These are phyloP conservation scores for Lasiodiplodia gonubiensis DNA, from an alignment of 2,329 filamentous ascomycete species.

Conservation along the genomic window DNA sequence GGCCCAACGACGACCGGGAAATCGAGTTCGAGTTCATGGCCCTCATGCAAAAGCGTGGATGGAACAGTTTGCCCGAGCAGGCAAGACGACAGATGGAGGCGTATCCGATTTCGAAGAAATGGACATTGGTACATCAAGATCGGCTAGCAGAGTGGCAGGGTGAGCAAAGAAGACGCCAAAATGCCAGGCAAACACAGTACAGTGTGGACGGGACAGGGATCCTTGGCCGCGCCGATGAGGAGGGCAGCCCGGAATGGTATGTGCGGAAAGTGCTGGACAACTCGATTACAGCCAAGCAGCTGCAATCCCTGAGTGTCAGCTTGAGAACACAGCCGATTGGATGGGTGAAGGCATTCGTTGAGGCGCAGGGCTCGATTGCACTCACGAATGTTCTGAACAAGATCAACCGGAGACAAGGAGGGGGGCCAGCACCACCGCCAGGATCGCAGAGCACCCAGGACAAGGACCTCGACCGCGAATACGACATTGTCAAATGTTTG, in stretches of 20 bases:
- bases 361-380: conserved; percentile 95
- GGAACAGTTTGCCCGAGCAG: conserved; percentile 95
- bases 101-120: conserved; percentile 93
- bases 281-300: conserved; percentile 85
- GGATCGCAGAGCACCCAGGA: conserved; percentile 61
- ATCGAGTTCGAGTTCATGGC: conserved; percentile 91
- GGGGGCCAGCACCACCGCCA: conserved; percentile 70
- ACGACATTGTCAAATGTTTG: conserved; percentile 96
- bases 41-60: conserved; percentile 96
- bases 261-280: conserved; percentile 97
- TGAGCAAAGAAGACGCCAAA: conserved; percentile 84
- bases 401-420: conserved; percentile 84
- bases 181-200: conserved; percentile 66
- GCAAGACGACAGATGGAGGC: conserved; percentile 94
- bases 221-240: conserved; percentile 83
- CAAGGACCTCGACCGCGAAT: conserved; percentile 86
- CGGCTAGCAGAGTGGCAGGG: conserved; percentile 91
- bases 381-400: conserved; percentile 92
- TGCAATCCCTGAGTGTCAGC: conserved; percentile 93
- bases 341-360: conserved; percentile 96
- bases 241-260: conserved; percentile 97
- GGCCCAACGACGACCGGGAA: conserved; percentile 79
- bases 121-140: conserved; percentile 96
- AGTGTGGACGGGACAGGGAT: conserved; percentile 72
- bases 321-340: conserved; percentile 93